Conservation (phyloP, 805 yeast genomes). For the Peterozyma xylosa region DNA sequence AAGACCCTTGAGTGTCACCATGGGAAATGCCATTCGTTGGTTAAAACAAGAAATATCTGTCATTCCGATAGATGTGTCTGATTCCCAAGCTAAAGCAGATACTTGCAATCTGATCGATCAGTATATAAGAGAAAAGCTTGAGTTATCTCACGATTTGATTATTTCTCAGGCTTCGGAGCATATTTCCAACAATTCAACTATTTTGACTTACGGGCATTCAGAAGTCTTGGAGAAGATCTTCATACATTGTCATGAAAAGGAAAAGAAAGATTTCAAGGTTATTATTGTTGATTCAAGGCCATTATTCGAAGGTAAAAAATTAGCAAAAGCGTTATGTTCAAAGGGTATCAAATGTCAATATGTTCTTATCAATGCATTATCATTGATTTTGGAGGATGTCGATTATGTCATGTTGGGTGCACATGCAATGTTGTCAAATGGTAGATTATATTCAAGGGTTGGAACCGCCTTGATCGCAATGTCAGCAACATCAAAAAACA, state of each 20-base stretch:
- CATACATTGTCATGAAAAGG: constrained; percentile 54
- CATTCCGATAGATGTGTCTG: constrained; percentile 66
- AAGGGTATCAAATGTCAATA: constrained; percentile 70
- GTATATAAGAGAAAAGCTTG: constrained; percentile 79
- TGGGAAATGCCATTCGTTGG: constrained; percentile 99
- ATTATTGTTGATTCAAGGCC: constrained; percentile 92
- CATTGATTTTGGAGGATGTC: constrained; percentile 77
- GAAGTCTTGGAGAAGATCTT: constrained; percentile 74
- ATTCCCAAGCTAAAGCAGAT: constrained; percentile 56
- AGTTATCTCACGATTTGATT: constrained; percentile 75
- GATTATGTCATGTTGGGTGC: constrained; percentile 93
- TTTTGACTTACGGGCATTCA: constrained; percentile 84
- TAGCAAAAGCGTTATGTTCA: constrained; percentile 57
- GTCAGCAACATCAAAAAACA: constrained; percentile 79
- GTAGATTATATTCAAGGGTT: constrained; percentile 85
- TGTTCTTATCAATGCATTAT: constrained; percentile 69
- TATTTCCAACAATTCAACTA: constrained; percentile 67
- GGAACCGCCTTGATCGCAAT: constrained; percentile 93
- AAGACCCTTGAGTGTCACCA: constrained; percentile 83
- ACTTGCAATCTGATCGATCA: constrained; percentile 66
- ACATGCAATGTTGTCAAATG: constrained; percentile 94
- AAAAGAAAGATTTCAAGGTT: constrained; percentile 63
- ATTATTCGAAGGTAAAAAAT: constrained; percentile 81
- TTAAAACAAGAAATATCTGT: constrained; percentile 86
- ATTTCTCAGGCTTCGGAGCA: constrained; percentile 74